A percentile compares a stretch with the other conserved stretches of the same genome.
phyloP scores from a whole-genome alignment of 2,329 filamentous ascomycete species.

The Ascocoryne sarcoides region DNA sequence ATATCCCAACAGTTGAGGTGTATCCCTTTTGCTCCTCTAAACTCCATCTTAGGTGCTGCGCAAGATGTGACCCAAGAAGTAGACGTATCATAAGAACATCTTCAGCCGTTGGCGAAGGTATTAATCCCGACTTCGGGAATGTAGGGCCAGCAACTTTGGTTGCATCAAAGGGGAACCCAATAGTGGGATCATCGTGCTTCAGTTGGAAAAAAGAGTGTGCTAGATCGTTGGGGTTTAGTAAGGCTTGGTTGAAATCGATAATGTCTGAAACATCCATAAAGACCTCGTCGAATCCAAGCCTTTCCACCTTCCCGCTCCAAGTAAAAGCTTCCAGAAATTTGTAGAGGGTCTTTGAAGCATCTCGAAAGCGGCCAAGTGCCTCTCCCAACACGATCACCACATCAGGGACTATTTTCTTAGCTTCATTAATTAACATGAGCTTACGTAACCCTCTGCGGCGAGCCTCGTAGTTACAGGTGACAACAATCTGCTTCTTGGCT shows the following conservation, averaged over 20 bases:
- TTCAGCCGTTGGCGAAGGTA: slow-evolving; percentile 4
- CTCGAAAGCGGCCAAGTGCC: slow-evolving; percentile 74
- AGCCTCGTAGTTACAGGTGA: slow-evolving; percentile 91
- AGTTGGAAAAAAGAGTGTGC: slow-evolving; percentile 71
- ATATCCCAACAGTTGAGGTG: slow-evolving; percentile 79
- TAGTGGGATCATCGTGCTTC: slow-evolving; percentile 60
- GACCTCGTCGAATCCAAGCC: slow-evolving; percentile 86
- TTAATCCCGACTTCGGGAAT: slow-evolving; percentile 19
- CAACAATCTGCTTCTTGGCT: slow-evolving; percentile 50
- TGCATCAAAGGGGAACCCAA: slow-evolving; percentile 75
- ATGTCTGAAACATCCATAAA: slow-evolving; percentile 69
- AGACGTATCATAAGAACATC: slow-evolving; percentile 40
- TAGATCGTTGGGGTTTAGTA: slow-evolving; percentile 60
- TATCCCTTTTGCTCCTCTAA: slow-evolving; percentile 73
- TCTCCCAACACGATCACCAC: slow-evolving; percentile 81
- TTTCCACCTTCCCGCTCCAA: slow-evolving; percentile 72
- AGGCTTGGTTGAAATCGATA: slow-evolving; percentile 67
- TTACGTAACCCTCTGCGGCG: slow-evolving; percentile 67
- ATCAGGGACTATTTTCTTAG: slow-evolving; percentile 71
- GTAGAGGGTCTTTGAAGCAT: slow-evolving; percentile 77
- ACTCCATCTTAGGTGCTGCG: slow-evolving; percentile 60
- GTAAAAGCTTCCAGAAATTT: slow-evolving; percentile 61
- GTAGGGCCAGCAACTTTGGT: slow-evolving; percentile 52
- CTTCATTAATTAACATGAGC: slow-evolving; percentile 77
- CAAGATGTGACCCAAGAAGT: slow-evolving; percentile 72